A percentile compares a stretch with the other conserved stretches of the same genome.
These are phyloP conservation scores for Neurospora pannonica DNA, from an alignment of 495 filamentous ascomycete species.

Conservation along the genomic window DNA sequence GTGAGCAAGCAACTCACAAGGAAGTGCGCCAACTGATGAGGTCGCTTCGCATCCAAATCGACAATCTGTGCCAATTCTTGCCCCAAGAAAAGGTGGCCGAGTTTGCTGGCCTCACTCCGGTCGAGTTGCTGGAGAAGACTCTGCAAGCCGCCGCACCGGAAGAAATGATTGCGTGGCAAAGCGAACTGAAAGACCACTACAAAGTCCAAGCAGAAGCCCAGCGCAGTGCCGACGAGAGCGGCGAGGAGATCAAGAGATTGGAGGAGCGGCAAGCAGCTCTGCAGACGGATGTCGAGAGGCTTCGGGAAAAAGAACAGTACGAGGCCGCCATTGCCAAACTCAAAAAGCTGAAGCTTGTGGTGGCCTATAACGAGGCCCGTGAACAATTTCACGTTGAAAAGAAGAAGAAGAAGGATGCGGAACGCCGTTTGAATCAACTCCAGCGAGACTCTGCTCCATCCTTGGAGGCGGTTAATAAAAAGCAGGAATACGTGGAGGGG, in stretches of 20 bases:
- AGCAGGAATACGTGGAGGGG: constrained; percentile 47
- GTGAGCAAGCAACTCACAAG: constrained; percentile 44
- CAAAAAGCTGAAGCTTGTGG: constrained; percentile 53
- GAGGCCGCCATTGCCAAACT: constrained; percentile 57
- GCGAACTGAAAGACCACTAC: constrained; percentile 59
- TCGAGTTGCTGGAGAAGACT: constrained; percentile 80
- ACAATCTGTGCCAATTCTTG: constrained; percentile 96
- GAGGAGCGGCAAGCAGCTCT: constrained; percentile 68
- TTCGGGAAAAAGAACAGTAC: constrained; percentile 64
- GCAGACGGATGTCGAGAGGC: constrained; percentile 72
- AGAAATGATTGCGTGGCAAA: constrained; percentile 72
- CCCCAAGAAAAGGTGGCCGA: constrained; percentile 95
- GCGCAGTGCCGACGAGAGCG: constrained; percentile 45
- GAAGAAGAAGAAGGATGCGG: constrained; percentile 33
- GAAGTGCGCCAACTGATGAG: constrained; percentile 55
- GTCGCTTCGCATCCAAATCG: constrained; percentile 78
- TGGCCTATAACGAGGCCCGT: constrained; percentile 46
- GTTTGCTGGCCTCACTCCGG: constrained; percentile 74
- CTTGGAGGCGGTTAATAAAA: constrained; percentile 53
- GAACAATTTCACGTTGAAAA: constrained; percentile 37
- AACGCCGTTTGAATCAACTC: constrained; percentile 45
- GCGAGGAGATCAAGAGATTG: constrained; percentile 52
- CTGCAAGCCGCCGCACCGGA: constrained; percentile 76
- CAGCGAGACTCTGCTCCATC: constrained; percentile 56
- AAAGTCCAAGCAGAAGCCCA: constrained; percentile 58